Percentiles rank a stretch among this genome's conserved stretches.
phyloP scores from a whole-genome alignment of 345 rosid species.

The Citrus maxima region DNA sequence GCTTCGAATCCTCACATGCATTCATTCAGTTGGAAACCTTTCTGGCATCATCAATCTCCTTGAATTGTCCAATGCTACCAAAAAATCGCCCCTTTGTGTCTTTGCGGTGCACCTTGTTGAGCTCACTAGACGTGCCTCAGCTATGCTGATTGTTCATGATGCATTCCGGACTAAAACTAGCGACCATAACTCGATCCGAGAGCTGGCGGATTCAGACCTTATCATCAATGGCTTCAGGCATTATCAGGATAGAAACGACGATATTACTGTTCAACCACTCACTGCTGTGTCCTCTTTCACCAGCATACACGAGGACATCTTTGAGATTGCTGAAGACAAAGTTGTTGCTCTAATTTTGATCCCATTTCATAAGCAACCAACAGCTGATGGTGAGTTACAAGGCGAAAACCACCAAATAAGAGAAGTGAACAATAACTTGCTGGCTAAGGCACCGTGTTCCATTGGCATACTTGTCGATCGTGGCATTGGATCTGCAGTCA shows the following conservation, averaged over 20 bases:
- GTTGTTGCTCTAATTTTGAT: constrained; percentile 19
- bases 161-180: background rate
- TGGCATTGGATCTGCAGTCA: background rate
- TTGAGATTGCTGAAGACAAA: constrained; percentile 22
- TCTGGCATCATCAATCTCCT: constrained; percentile 22
- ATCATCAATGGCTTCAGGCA: constrained; percentile 24
- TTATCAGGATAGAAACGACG: background rate
- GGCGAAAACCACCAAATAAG: background rate
- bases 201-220: background rate
- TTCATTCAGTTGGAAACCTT: constrained; percentile 19
- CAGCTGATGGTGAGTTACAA: constrained; percentile 29
- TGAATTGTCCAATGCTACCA: constrained; percentile 6
- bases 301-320: constrained; percentile 28
- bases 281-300: constrained; percentile 5
- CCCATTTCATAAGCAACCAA: constrained; percentile 20
- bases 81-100: constrained; percentile 8
- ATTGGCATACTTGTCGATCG: constrained; percentile 4
- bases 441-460: background rate
- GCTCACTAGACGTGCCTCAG: constrained; percentile 22
- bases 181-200: background rate
- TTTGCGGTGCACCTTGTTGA: constrained; percentile 21
- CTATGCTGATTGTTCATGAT: constrained; percentile 18
- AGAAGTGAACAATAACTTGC: background rate
- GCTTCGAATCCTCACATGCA: constrained; percentile 22
- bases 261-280: constrained; percentile 11